Conservation (phyloP, 2,329 filamentous ascomycete species). For the Talaromyces sp. region DNA sequence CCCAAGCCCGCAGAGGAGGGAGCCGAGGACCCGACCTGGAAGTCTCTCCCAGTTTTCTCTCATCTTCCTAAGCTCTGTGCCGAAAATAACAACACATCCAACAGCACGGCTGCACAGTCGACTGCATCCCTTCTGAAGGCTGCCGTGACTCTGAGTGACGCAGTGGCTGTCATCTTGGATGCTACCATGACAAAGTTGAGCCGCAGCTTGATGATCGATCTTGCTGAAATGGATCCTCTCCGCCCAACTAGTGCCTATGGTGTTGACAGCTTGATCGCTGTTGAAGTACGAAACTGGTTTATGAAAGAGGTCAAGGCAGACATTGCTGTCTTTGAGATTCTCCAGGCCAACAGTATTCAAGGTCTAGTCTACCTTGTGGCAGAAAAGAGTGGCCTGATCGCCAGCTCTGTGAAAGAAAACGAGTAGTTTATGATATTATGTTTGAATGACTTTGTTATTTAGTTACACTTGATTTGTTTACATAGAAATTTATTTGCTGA, state of each 20-base stretch:
- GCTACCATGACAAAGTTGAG: conserved; percentile 15
- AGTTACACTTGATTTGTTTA: no score
- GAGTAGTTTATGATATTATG: not conserved
- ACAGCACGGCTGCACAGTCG: not conserved
- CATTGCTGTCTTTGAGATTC: conserved; percentile 4
- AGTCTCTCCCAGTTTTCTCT: no score
- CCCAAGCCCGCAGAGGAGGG: no score
- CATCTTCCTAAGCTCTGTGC: no score
- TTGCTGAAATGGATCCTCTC: not conserved
- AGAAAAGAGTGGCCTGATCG: not conserved
- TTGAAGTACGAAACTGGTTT: conserved; percentile 4
- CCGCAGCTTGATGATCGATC: conserved; percentile 2
- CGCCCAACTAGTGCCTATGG: not conserved
- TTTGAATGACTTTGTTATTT: not conserved
- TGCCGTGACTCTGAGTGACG: not conserved
- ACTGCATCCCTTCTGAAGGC: not conserved
- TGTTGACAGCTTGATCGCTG: not conserved
- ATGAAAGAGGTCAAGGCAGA: conserved; percentile 4
- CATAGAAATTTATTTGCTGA: no score
- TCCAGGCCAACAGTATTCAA: conserved; percentile 1
- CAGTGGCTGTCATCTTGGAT: not conserved
- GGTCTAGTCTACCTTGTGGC: not conserved
- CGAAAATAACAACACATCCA: not conserved
- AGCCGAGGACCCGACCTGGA: no score
- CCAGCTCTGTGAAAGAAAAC: not conserved